These are phyloP conservation scores for Ceratocystis albifundus DNA, from an alignment of 2,329 filamentous ascomycete genomes.

Conservation along the genomic window DNA sequence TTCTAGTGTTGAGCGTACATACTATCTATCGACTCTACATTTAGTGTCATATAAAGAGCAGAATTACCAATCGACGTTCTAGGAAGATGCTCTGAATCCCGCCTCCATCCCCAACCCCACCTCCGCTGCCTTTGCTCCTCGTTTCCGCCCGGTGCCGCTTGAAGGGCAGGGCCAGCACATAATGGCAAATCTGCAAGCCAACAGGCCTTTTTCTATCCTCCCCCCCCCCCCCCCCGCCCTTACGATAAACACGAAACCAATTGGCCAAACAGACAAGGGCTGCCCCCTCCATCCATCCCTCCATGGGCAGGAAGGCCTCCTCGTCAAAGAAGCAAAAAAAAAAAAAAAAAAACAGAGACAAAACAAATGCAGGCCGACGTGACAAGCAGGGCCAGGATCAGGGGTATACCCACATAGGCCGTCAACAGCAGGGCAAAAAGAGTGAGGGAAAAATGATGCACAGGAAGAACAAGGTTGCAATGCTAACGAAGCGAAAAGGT, in stretches of 20 bases:
- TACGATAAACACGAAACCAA: conserved; percentile 5
- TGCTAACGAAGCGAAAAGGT: conserved; percentile 1
- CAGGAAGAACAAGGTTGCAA: background rate
- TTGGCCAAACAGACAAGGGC: background rate
- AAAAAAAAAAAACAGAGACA: background rate
- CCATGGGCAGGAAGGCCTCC: too few species aligned
- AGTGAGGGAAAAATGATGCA: background rate
- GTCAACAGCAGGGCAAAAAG: conserved; percentile 1
- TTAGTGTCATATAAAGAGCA: too few species aligned
- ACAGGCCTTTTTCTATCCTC: background rate
- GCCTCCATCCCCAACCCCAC: too few species aligned
- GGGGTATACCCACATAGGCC: background rate
- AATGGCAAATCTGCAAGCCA: background rate
- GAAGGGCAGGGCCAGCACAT: background rate
- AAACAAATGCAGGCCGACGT: conserved; percentile 4
- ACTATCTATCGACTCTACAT: too few species aligned
- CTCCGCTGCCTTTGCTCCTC: too few species aligned
- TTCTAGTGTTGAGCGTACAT: too few species aligned
- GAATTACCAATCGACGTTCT: too few species aligned
- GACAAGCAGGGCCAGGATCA: background rate
- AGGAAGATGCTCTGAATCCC: background rate
- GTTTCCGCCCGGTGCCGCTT: too few species aligned
- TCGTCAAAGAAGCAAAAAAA: background rate
- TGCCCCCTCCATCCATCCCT: background rate
- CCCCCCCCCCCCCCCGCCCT: background rate